Base-by-base conservation (phyloP, 441 rosid species). In the Geranium incanum region DNA sequence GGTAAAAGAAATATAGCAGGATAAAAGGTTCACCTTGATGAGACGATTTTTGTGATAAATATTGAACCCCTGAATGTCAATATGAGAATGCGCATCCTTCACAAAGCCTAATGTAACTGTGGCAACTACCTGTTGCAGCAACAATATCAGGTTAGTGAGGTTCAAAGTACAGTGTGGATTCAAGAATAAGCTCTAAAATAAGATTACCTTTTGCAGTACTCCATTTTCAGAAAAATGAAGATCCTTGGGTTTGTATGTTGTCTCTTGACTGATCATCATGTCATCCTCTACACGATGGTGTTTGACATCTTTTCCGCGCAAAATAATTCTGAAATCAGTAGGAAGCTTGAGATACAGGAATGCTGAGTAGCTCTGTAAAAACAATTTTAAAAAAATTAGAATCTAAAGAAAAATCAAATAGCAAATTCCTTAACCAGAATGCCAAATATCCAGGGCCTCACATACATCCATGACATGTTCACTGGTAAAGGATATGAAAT, bases 1-100 rank as follows among this genome's bases (percentile, higher is more conserved):
- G 33, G 33, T 28, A 28, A 28, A 43, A 43, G 50, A 1, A 6
- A 43, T 43, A 55, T 16, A 55, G 15, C 1, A 12, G 5, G 5
- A 55, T 55, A 55, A 16, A 59, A 59, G 15, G 33, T 15, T 59
- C 33, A 19, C 99, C 97, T 92, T 94, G 71, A 94, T 90, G 37
- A 94, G 93, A 37, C 99, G 87, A 77, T 94, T 92, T 82, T 94
- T 92, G 83, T 94, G 97, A 83, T 94, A 92, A 55, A 94, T 97
- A 79, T 90, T 90, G 83, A 94, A 94, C 66, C 99, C 99, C 70
- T 95, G 99, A 80, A 92, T 88, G 81, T 92, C 97, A 57, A 95
- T 77, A 75, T 95, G 99, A 80, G 74, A 71, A 71, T 83, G 89
- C 57, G 99, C 97, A 77, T 94, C 99, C 86, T 92, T 95, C 78